phyloP scores from a whole-genome alignment of 805 yeast species.

The Kodamaea lidongshanica region DNA sequence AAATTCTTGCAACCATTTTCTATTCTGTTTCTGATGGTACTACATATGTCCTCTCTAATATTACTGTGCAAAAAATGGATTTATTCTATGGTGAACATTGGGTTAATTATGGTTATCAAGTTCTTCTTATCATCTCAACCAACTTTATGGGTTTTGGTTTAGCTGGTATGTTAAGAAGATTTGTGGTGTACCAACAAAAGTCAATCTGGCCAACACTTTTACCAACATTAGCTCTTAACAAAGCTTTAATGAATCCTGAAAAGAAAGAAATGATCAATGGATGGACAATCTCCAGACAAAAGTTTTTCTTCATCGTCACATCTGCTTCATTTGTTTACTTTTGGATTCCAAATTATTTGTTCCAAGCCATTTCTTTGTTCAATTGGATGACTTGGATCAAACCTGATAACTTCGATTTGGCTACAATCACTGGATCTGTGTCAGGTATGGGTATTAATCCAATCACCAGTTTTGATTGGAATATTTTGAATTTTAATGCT shows the following conservation, averaged over 20 bases:
- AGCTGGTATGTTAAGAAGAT: slow-evolving; percentile 24
- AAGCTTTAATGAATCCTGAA: slow-evolving; percentile 21
- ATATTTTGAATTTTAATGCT: slow-evolving; percentile 13
- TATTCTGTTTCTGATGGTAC: slow-evolving; percentile 29
- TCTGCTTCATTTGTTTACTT: slow-evolving; percentile 19
- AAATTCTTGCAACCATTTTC: slow-evolving; percentile 52
- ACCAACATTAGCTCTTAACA: slow-evolving; percentile 24
- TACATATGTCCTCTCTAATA: slow-evolving; percentile 13
- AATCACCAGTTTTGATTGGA: slow-evolving; percentile 26
- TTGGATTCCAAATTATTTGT: slow-evolving; percentile 26
- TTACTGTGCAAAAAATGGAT: slow-evolving; percentile 11
- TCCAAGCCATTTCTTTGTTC: slow-evolving; percentile 21
- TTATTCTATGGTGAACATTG: slow-evolving; percentile 20
- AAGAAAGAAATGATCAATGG: slow-evolving; percentile 24
- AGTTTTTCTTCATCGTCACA: slow-evolving; percentile 14
- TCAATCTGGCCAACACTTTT: slow-evolving; percentile 47
- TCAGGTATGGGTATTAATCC: slow-evolving; percentile 28
- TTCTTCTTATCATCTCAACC: slow-evolving; percentile 18
- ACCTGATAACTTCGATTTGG: slow-evolving; percentile 20
- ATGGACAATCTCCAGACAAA: slow-evolving; percentile 26
- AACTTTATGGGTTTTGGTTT: slow-evolving; percentile 27
- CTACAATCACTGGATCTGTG: slow-evolving; percentile 20
- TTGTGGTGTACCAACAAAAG: slow-evolving; percentile 44
- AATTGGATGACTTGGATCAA: slow-evolving; percentile 29
- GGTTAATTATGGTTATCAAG: slow-evolving; percentile 25